Evolutionary conservation across 345 rosid species (phyloP), one percentile per base, ranked within the genome.

Genomic region (Arabidopsis suecica): DNA sequence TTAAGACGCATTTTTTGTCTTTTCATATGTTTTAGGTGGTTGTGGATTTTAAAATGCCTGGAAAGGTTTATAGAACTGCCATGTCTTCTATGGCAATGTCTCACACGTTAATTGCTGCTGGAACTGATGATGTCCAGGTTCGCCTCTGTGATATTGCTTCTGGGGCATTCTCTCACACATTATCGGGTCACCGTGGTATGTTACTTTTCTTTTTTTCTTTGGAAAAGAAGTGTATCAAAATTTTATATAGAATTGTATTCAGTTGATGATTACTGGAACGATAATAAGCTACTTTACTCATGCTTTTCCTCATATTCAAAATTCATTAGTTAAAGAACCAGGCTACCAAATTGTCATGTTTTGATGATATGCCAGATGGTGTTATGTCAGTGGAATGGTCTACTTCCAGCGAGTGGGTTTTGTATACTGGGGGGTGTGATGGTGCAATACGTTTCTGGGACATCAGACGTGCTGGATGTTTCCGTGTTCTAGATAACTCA

Each of bases 391-490:
- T 88, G 66, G 93, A 95, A 77, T 95, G 99, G 99, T 90, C 99
- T 75, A 83, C 89, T 75, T 90, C 97, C 45, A 91, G 87, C 78
- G 98, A 94, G 81, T 94, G 93, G 95, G 83, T 91, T 72, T 81
- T 95, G 86, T 66, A 88, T 69, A 90, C 99, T 7, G 99, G 96
- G 13, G 99, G 97, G 1, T 91, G 92, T 83, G 97, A 95, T 81
- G 99, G 99, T 69, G 97, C 99, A 16, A 95, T 90, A 82, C 91
- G 99, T 32, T 89, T 92, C 72, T 95, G 98, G 99, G 97, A 92
- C 80, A 95, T 94, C 36, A 86, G 96, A 68, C 95, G 91, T 37
- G 95, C 98, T 51, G 97, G 99, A 65, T 95, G 97, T 70, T 90
- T 86, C 76, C 90, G 69, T 80, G 96, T 92, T 74, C 79, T 95